Evolutionary conservation across 306 rosid genomes (phyloP), one percentile per base, ranked within the genome.

Genomic region (Dalbergia cultrata): DNA sequence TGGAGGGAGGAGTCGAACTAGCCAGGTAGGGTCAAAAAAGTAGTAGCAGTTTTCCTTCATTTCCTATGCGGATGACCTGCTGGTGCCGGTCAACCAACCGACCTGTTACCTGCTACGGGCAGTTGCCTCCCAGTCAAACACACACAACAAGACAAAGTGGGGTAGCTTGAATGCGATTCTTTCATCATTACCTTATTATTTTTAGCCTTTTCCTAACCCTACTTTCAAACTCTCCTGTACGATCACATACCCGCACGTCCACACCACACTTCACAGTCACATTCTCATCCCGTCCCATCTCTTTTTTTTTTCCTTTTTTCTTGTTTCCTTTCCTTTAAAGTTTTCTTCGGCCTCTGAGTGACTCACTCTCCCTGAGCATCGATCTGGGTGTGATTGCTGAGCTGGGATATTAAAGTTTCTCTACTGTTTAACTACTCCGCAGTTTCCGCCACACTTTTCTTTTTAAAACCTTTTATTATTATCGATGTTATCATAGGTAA

Each of bases 141-240:
- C 43, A 76, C 47, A 67, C 18, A 85, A 80, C 18, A 80, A 84
- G 88, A 87, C 88, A 87, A 84, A 83, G 37, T 5, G 11, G 72
- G 62, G 66, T 81, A 44, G 67, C 50, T 67, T 90, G 63, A 87
- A 77, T 85, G 74, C 76, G 79, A 86, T 91, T 83, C 81, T 80
- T 80, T 86, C 91, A 92, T 91, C 77, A 89, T 91, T 88, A 86
- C 92, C 91, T 86, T 91, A 86, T 91, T 89, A 91, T 91, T 91
- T 91, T 88, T 84, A 80, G 88, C 92, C 85, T 89, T 91, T 86
- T 75, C 59, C 76, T n/a, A 5, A 8, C 79, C 73, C 85, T 76
- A 83, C 87, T 88, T 87, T 83, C 80, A 53, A 81, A 63, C 72
- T 74, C 80, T 81, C 50, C 77, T 81, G 81, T 86, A 80, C 85